Base-by-base conservation (phyloP, 768 basidiomycete genomes). In the Agaricus sinodeliciosus region DNA sequence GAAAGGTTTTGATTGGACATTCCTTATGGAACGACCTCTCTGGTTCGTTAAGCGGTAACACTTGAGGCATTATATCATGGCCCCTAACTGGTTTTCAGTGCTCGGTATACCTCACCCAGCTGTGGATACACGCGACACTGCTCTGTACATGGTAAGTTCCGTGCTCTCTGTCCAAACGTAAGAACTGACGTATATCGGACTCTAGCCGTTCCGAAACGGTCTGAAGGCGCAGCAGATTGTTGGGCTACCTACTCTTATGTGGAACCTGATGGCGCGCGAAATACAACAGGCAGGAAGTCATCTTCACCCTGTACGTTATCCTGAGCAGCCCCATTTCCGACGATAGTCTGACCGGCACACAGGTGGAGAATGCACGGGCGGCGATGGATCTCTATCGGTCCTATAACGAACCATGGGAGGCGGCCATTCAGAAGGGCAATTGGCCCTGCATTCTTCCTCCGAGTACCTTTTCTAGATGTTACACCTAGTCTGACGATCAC, bases 401-500 rank as follows among this genome's bases (percentile, higher is more conserved):
- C 12, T 76, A 80, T 54, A 72, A 77, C 3, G 64, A 68, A 3
- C 79, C 82, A 51, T 91, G 89, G 88, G 89, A 91, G 61, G 62
- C 57, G 9, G 72, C 78, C 18, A 72, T 90, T 41, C 64, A 73
- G 12, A 70, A 68, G 28, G 80, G 78, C 9, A 80, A 82, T 55
- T 91, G 89, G 89, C 88, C 89, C 1, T 84, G 79, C 54, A 73
- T 74, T 49, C 77, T 91, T 45, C 87, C 89, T 34, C 89, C 89
- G 0, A 82, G 80, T 65, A 81, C 82, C 8, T 91, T 87, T 67
- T 89, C 89, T 49, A 79, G 87, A 58, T 91, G 87, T 64, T 91
- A 89, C 62, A 65, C 80, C 48, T 89, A 63, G 68, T 15, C 9
- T 35, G n/a, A 47, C 16, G 31, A 36, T 40, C 9, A 39, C n/a